Base-by-base conservation (phyloP, 768 basidiomycete genomes). In the Dioszegia aurantiaca region DNA sequence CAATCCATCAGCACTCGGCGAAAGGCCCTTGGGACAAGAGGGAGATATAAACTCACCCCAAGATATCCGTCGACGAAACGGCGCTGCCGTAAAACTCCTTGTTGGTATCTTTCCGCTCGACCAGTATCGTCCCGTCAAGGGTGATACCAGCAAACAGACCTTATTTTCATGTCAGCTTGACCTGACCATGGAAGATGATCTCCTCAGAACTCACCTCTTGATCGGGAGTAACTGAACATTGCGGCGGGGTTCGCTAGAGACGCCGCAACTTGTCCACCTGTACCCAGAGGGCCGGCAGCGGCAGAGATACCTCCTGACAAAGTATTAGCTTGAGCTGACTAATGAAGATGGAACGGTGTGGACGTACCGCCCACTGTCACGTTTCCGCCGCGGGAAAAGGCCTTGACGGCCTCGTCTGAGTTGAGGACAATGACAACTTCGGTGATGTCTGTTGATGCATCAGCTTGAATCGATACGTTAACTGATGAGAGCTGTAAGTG, bases 391-490 rank as follows among this genome's bases (percentile, higher is more conserved):
- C 90, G 81, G 2, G 90, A 90, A 81, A 98, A 98, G 10, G 95
- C 94, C 43, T 86, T 83, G 30, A 99, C 90, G 39, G 94, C 92
- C 56, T 97, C 93, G 67, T 95, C 90, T 63, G 86, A 88, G 81
- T 97, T 97, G 70, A 98, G 86, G 37, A 99, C 92, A 74, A 98
- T 85, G 57, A 99, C 93, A 65, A 97, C 95, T 74, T 97, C 91
- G 46, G 74, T 74, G 51, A 76, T 56, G 54, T 75, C 75, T 70
- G 28, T 10, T 28, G n/a, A n/a, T n/a, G n/a, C n/a, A n/a, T n/a
- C n/a, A n/a, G n/a, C n/a, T n/a, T n/a, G n/a, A n/a, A n/a, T n/a
- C n/a, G n/a, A n/a, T n/a, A n/a, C n/a, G n/a, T n/a, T n/a, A n/a
- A n/a, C n/a, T n/a, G n/a, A n/a, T n/a, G n/a, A n/a, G n/a, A n/a